These are phyloP conservation scores for Corymbia citriodora DNA, from an alignment of 441 rosid genomes.

Conservation along the genomic window DNA sequence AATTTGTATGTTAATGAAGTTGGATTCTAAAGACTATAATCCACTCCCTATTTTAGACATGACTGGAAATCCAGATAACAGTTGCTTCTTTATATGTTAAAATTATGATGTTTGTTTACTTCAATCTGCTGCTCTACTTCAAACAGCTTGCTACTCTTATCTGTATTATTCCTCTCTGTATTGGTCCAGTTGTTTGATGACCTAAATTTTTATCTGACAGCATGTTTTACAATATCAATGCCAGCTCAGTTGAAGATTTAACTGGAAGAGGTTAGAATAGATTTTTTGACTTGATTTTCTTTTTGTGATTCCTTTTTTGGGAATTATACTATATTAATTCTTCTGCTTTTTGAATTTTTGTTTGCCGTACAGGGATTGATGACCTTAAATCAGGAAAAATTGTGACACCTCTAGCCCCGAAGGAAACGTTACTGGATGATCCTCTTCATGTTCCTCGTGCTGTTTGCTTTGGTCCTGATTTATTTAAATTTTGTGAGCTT, in stretches of 20 bases:
- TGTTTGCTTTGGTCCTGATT: constrained; percentile 74
- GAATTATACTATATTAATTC: neutral
- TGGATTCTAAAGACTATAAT: too few species aligned
- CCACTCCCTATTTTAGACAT: too few species aligned
- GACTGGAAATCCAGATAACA: too few species aligned
- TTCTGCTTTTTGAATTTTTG: neutral
- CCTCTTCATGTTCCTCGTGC: constrained; percentile 90
- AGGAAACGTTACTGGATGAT: constrained; percentile 86
- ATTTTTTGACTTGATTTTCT: constrained; percentile 1
- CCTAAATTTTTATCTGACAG: constrained; percentile 17
- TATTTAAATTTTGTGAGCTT: neutral
- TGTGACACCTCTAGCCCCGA: constrained; percentile 86
- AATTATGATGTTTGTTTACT: neutral
- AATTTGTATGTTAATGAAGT: too few species aligned
- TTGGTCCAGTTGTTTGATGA: neutral
- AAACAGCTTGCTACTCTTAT: constrained; percentile 3
- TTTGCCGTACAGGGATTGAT: constrained; percentile 47
- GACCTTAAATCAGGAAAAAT: constrained; percentile 79
- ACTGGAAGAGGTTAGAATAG: constrained; percentile 60
- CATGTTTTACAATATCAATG: constrained; percentile 82
- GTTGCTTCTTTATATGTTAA: too few species aligned
- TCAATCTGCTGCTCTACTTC: neutral
- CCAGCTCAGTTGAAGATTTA: constrained; percentile 66
- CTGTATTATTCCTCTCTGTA: neutral
- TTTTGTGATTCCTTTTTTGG: neutral